phyloP scores from a whole-genome alignment of 1,139 yeast genomes.

The Blastobotrys buckinghamii region DNA sequence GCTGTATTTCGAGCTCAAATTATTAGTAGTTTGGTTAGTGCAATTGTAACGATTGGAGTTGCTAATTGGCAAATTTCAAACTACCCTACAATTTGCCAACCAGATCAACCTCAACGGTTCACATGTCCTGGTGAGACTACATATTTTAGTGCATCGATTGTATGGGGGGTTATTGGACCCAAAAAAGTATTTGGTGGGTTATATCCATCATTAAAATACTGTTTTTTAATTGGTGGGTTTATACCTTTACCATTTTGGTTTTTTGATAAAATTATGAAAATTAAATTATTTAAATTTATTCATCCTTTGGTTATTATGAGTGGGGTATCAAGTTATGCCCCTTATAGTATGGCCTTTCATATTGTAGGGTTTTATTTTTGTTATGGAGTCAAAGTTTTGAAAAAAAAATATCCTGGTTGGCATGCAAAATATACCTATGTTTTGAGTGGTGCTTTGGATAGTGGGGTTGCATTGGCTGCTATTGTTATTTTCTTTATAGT shows the following conservation, averaged over 20 bases:
- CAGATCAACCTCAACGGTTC: constrained; percentile 25
- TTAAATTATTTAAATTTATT: constrained; percentile 1
- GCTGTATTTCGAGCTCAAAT: constrained; percentile 54
- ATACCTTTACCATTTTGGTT: constrained; percentile 3
- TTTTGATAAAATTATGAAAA: neutral
- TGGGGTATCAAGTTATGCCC: constrained; percentile 8
- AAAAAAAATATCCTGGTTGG: constrained; percentile 38
- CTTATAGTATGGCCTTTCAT: constrained; percentile 6
- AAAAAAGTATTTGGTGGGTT: constrained; percentile 44
- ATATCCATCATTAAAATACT: constrained; percentile 44
- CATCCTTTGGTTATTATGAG: constrained; percentile 10
- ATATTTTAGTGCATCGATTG: constrained; percentile 48
- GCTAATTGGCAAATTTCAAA: constrained; percentile 44
- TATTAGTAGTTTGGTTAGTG: constrained; percentile 34
- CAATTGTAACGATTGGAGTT: constrained; percentile 45
- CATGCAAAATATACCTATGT: constrained; percentile 63
- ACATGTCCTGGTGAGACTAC: constrained; percentile 38
- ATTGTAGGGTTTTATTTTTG: constrained; percentile 2
- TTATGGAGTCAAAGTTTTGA: constrained; percentile 8
- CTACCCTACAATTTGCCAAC: constrained; percentile 30
- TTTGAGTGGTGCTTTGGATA: constrained; percentile 47
- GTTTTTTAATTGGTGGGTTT: constrained; percentile 36
- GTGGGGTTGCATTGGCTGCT: constrained; percentile 54
- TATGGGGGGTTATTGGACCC: constrained; percentile 68
- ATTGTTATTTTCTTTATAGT: constrained; percentile 50